Base-by-base conservation (phyloP, 2,329 filamentous ascomycete species). In the Pleomassaria siparia region DNA sequence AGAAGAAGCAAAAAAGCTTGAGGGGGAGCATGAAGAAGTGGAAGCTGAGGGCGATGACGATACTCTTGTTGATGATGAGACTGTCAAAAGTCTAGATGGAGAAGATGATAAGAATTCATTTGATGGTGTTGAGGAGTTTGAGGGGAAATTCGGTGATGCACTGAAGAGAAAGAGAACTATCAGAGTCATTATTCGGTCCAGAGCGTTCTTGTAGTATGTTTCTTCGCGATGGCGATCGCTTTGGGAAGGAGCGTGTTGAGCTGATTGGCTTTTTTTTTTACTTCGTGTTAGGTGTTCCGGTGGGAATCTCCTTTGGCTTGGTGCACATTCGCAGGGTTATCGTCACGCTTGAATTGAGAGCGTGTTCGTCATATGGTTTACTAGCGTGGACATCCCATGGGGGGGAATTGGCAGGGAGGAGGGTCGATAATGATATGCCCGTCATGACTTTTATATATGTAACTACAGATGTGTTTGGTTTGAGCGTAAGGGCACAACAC, bases 161-260 rank as follows among this genome's bases (percentile, higher is more conserved):
- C 16, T 67, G 4, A 63, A 57, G 49, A 49, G 65, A 49, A 64
- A 57, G 46, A 50, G 60, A 44, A 67, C 63, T 46, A 60, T 69
- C 29, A 51, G 63, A 42, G 57, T 66, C 30, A 49, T 67, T 42
- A 67, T 69, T n/a, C 35, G 64, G 55, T 65, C 61, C 11, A 59
- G 65, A 63, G 65, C 65, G 59, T 69, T 69, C 52, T 53, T 69
- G 49, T 68, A 50, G 24, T 37, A 22, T 37, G 18, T n/a, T 3
- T 22, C 24, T 37, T 37, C 3, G 21, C n/a, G 18, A 22, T 37
- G 35, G 15, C n/a, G 25, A 26, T 26, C 7, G 25, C 7, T 26
- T 7, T 12, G 7, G 7, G 7, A 26, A 26, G 25, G 25, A 26
- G 25, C 15, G 32, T 7, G 32, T 35, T 35, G 5, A 7, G 25